These are phyloP conservation scores for Saccharomycopsis hybrid DNA, from an alignment of 1,139 yeast species.

Conservation along the genomic window DNA sequence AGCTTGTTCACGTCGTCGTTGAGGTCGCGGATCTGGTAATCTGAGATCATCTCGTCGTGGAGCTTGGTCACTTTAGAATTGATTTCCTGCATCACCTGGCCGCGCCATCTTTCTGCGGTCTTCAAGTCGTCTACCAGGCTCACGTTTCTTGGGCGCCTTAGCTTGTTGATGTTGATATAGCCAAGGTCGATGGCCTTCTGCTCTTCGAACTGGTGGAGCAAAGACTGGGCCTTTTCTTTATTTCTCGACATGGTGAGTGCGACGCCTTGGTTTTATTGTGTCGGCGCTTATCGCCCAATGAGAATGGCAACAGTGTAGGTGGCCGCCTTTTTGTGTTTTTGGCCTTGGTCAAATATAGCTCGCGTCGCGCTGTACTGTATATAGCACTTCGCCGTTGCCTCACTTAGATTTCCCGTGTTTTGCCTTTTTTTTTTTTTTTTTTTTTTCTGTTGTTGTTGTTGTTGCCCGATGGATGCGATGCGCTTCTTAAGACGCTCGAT, in stretches of 20 bases:
- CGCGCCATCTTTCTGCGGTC: constrained; percentile 75
- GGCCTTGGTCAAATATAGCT: no score
- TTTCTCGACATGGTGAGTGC: constrained; percentile 77
- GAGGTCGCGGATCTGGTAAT: constrained; percentile 58
- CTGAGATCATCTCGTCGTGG: constrained; percentile 56
- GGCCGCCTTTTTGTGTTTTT: no score
- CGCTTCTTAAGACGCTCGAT: no score
- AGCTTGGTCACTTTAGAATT: constrained; percentile 54
- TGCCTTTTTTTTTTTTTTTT: no score
- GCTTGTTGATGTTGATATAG: constrained; percentile 51
- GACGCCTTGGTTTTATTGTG: no score
- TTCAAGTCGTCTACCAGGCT: constrained; percentile 47
- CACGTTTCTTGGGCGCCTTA: constrained; percentile 55
- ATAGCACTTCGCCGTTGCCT: no score
- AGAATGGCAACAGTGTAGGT: no score
- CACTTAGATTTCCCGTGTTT: no score
- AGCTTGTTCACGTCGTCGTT: constrained; percentile 72
- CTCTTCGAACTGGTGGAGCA: constrained; percentile 59
- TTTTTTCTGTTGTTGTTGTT: no score
- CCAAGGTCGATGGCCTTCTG: constrained; percentile 56
- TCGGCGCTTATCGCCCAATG: no score
- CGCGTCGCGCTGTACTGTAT: no score
- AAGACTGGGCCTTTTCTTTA: constrained; percentile 68
- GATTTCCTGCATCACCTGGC: constrained; percentile 59
- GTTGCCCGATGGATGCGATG: no score